These are phyloP conservation scores for Zygoascus sp. DNA, from an alignment of 1,139 yeast genomes.

Conservation along the genomic window DNA sequence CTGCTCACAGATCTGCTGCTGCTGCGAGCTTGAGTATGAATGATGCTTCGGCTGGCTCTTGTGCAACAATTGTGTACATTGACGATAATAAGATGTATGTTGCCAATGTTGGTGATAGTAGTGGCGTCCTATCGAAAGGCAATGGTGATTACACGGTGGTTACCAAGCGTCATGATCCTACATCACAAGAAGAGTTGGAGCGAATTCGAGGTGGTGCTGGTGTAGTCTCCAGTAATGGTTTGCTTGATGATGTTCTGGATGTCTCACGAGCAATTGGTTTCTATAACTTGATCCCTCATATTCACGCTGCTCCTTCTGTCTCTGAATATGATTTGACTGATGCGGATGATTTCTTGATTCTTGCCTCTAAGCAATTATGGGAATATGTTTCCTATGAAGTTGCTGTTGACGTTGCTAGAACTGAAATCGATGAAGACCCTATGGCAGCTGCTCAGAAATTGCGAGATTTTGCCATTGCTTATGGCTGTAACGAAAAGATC, in stretches of 20 bases:
- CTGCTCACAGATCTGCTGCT: constrained; percentile 35
- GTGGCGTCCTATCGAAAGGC: constrained; percentile 70
- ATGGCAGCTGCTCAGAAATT: constrained; percentile 90
- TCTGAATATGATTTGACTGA: constrained; percentile 56
- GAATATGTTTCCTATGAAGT: constrained; percentile 75
- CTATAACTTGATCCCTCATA: constrained; percentile 78
- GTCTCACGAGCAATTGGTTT: constrained; percentile 93
- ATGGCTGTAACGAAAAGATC: constrained; percentile 81
- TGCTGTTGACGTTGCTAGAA: constrained; percentile 86
- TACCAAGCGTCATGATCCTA: constrained; percentile 81
- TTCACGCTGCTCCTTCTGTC: constrained; percentile 84
- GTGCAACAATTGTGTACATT: constrained; percentile 76
- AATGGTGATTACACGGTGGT: constrained; percentile 75
- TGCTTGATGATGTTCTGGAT: constrained; percentile 74
- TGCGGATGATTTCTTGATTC: constrained; percentile 78
- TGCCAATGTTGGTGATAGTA: constrained; percentile 89
- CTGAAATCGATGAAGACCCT: constrained; percentile 77
- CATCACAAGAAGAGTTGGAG: constrained; percentile 73
- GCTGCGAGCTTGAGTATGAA: constrained; percentile 38
- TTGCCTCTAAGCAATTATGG: constrained; percentile 85
- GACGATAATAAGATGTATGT: constrained; percentile 66
- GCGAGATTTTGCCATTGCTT: constrained; percentile 90
- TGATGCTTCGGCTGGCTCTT: constrained; percentile 80
- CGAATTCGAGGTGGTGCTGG: constrained; percentile 91
- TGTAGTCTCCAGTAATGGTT: constrained; percentile 78